Percentiles rank a stretch among this genome's conserved stretches.
Evolutionary conservation across 164 flowering plant genomes (phyloP).

Genomic region (Aristolochia californica): DNA sequence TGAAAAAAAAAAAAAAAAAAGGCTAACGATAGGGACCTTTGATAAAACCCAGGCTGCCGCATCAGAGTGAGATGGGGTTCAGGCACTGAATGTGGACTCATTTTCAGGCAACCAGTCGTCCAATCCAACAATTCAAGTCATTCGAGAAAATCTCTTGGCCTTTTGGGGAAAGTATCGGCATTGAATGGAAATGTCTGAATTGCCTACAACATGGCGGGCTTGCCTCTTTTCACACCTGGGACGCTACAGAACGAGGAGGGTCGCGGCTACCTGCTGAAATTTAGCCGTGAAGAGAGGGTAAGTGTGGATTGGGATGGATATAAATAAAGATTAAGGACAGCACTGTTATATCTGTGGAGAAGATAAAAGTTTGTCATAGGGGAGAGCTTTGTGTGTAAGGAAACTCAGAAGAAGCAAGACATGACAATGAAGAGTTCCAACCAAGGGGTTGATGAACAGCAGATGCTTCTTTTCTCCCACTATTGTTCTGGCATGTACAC

Average conservation of each 20-base stretch:
- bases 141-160: no score
- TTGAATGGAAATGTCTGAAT: not conserved
- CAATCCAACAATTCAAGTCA: no score
- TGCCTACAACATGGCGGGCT: not conserved
- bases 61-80: no score
- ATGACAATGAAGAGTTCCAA: no score
- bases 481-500: constrained; percentile 26
- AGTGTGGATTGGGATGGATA: not conserved
- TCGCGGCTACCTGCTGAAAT: not conserved
- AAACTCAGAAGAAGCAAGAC: not conserved
- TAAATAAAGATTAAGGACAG: not conserved
- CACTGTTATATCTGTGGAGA: not conserved
- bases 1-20: no score
- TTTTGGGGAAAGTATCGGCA: no score
- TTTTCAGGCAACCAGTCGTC: no score
- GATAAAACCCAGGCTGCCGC: no score
- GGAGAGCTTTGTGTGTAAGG: not conserved
- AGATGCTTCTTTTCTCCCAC: constrained; percentile 28
- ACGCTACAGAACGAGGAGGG: not conserved
- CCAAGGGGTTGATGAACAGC: constrained; percentile 14
- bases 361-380: no score
- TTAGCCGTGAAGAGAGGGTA: not conserved
- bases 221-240: not conserved
- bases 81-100: no score
- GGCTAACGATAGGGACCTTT: no score